These are phyloP conservation scores for Ceratorhiza oryzae-sativae DNA, from an alignment of 1,284 basidiomycete genomes.

Conservation along the genomic window DNA sequence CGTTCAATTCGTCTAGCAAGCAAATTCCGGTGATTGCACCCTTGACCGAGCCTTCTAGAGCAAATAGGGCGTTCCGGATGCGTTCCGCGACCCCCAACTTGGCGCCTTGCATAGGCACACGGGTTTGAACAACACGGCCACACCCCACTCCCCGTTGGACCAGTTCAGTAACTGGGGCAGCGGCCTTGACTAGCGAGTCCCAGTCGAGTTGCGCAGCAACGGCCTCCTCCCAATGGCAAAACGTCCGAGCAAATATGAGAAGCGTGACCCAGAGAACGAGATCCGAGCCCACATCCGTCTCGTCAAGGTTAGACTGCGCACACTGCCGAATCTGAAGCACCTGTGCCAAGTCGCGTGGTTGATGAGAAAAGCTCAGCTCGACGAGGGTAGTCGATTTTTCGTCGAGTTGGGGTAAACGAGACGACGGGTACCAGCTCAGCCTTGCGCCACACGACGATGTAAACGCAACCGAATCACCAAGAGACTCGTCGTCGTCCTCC, in stretches of 20 bases:
- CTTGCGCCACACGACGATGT: neutral
- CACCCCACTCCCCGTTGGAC: too few relatives aligned
- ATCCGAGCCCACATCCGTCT: neutral
- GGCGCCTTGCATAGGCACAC: too few relatives aligned
- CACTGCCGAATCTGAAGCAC: neutral
- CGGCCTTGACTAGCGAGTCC: neutral
- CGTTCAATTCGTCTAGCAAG: neutral
- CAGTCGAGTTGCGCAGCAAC: neutral
- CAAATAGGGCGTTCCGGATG: neutral
- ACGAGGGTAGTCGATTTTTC: neutral
- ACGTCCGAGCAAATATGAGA: neutral
- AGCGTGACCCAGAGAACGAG: neutral
- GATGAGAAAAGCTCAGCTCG: constrained; percentile 11
- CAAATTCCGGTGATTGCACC: neutral
- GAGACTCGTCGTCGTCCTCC: neutral
- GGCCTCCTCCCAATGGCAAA: neutral
- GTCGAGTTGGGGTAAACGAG: neutral
- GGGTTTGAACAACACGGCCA: too few relatives aligned
- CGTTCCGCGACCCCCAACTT: neutral
- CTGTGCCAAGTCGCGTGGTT: neutral
- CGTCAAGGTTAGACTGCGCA: neutral
- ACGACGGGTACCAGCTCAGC: neutral
- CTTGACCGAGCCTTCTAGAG: neutral
- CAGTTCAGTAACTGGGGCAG: neutral
- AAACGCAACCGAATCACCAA: too few relatives aligned